These are phyloP conservation scores for Aspergillus sp. DNA, from an alignment of 2,329 filamentous ascomycete genomes.

Conservation along the genomic window DNA sequence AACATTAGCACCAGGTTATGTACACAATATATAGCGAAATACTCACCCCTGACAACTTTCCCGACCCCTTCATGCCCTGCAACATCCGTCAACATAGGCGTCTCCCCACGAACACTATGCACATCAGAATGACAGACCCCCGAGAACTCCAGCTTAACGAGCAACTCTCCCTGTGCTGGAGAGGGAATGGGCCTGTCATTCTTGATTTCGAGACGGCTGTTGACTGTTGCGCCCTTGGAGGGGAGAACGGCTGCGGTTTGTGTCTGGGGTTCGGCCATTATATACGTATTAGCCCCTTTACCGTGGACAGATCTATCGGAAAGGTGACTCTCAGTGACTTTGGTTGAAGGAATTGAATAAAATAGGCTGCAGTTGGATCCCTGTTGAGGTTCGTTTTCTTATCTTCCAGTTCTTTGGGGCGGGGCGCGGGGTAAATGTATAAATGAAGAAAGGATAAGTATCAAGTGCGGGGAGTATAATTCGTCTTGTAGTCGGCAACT, in stretches of 20 bases:
- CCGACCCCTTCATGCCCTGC: conserved; percentile 51
- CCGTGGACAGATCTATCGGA: background rate
- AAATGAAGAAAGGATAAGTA: background rate
- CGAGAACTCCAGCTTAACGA: conserved; percentile 49
- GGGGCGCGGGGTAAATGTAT: background rate
- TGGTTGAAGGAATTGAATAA: background rate
- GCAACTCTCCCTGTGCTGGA: conserved; percentile 42
- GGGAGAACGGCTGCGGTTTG: conserved; percentile 34
- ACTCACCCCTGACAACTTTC: conserved; percentile 36
- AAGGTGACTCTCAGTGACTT: background rate
- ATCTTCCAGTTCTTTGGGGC: background rate
- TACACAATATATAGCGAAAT: no score
- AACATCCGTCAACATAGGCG: conserved; percentile 46
- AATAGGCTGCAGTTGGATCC: background rate
- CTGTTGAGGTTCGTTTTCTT: background rate
- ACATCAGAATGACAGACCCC: conserved; percentile 52
- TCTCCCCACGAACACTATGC: conserved; percentile 45
- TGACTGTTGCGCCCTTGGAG: conserved; percentile 19
- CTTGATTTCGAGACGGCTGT: conserved; percentile 25
- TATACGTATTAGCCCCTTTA: background rate
- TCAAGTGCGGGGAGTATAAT: background rate
- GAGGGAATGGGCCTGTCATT: conserved; percentile 34
- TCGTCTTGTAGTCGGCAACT: no score
- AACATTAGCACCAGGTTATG: background rate
- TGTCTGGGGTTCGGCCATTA: conserved; percentile 19